A percentile compares a stretch with the other conserved stretches of the same genome.
Evolutionary conservation across 345 rosid species (phyloP).

Genomic region (Gossypium arboreum): DNA sequence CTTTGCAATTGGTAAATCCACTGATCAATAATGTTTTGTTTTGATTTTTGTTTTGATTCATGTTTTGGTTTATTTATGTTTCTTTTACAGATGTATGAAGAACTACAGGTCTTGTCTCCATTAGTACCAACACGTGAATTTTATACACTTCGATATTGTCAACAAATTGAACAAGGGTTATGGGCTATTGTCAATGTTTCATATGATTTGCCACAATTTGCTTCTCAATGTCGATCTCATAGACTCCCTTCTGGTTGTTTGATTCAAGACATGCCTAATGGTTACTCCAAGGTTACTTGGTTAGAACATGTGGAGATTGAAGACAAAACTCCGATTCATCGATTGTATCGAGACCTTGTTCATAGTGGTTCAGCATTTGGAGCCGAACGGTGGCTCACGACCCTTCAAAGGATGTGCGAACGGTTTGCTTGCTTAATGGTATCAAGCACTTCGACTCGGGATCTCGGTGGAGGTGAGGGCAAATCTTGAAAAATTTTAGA

Average conservation of each 20-base stretch:
- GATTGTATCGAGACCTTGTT: constrained; percentile 60
- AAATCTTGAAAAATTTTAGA: too few relatives aligned
- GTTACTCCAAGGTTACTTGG: constrained; percentile 96
- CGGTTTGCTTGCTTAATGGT: constrained; percentile 74
- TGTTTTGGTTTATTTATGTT: background rate
- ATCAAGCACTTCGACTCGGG: constrained; percentile 58
- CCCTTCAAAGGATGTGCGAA: constrained; percentile 84
- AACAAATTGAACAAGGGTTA: constrained; percentile 83
- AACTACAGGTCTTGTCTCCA: constrained; percentile 88
- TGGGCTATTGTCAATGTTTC: constrained; percentile 91
- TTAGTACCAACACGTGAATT: constrained; percentile 73
- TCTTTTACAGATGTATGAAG: constrained; percentile 67
- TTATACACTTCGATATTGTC: constrained; percentile 74
- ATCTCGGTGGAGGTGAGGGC: constrained; percentile 66
- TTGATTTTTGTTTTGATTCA: background rate
- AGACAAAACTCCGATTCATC: constrained; percentile 56
- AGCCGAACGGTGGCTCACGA: constrained; percentile 79
- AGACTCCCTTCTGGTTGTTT: constrained; percentile 94
- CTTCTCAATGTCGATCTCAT: constrained; percentile 50
- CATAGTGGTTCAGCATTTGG: constrained; percentile 78
- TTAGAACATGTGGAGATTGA: constrained; percentile 83
- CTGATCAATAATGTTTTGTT: background rate
- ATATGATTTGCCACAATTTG: constrained; percentile 66
- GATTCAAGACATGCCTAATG: constrained; percentile 95
- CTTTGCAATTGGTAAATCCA: constrained; percentile 69